Conservation (phyloP, 2,329 filamentous ascomycete genomes). For the Fusarium succisae region DNA sequence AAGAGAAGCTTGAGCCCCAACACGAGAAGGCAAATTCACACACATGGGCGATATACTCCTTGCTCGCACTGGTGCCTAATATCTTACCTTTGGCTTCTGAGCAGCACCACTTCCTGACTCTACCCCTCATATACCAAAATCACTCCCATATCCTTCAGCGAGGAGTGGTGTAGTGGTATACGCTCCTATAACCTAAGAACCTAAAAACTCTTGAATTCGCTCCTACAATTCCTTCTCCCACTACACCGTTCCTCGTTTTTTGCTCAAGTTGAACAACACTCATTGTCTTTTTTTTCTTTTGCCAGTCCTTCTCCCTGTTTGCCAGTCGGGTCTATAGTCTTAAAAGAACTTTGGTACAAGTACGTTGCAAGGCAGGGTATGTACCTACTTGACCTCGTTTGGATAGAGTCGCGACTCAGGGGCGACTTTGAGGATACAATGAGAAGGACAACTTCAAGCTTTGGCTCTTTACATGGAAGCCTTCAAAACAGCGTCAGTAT, state of each 20-base stretch:
- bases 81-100: neutral
- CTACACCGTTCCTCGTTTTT: neutral
- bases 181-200: neutral
- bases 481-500: neutral
- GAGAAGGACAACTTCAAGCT: neutral
- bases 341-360: neutral
- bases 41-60: neutral
- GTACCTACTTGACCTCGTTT: neutral
- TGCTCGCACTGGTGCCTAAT: neutral
- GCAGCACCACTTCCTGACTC: neutral
- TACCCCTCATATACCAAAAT: neutral
- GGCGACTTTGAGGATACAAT: neutral
- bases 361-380: neutral
- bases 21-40: neutral
- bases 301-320: too few relatives aligned
- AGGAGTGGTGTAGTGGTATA: slow-evolving; percentile 1
- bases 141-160: neutral
- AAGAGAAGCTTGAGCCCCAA: neutral
- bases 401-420: neutral
- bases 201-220: neutral
- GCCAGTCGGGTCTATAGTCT: neutral
- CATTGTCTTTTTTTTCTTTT: neutral
- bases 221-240: neutral
- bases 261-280: neutral
- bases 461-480: neutral